Base-by-base conservation (phyloP, 495 filamentous ascomycete species). In the Talaromyces nanjingensis region DNA sequence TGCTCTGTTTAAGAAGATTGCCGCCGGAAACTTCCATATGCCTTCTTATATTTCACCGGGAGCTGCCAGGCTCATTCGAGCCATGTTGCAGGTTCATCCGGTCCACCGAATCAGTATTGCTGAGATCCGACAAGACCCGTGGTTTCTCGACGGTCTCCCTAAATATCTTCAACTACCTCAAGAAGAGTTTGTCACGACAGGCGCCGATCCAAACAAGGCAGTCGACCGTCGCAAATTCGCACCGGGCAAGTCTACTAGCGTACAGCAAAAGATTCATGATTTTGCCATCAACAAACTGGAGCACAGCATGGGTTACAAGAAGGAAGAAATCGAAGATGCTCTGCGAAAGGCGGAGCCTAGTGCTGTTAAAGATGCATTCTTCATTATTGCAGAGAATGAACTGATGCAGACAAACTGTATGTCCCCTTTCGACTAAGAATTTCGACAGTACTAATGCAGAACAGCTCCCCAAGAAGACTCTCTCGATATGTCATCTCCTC, bases 281-380 rank as follows among this genome's bases (percentile, higher is more conserved):
- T 86, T 90, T 64, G 92, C 97, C 18, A 91, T 96, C 6, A 91
- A 91, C 42, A 98, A 98, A 80, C 86, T 98, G 53, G 92, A 93
- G 66, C 92, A 92, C 77, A 97, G 91, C 24, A 97, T 98, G 93
- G 94, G 94, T 61, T 98, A 98, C 73, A 91, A 86, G 24, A 91
- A 90, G 71, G 89, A 92, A 39, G 94, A 98, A 77, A 94, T 98
- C 42, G 89, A 96, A 72, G 93, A 97, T 70, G 93, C 94, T 37
- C 79, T 98, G 60, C 87, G 88, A 65, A 90, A 90, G 62, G 86
- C 96, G 56, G 94, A 98, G 70, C 93, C 94, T 42, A 97, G 91
- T 64, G 92, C 96, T 14, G 96, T 98, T 77, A 98, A 98, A 73
- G 94, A 98, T 80, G 94, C 94, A 14, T 98, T 98, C 74, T 87